phyloP scores from a whole-genome alignment of 1,284 basidiomycete genomes.

The Cerioporus squamosus region DNA sequence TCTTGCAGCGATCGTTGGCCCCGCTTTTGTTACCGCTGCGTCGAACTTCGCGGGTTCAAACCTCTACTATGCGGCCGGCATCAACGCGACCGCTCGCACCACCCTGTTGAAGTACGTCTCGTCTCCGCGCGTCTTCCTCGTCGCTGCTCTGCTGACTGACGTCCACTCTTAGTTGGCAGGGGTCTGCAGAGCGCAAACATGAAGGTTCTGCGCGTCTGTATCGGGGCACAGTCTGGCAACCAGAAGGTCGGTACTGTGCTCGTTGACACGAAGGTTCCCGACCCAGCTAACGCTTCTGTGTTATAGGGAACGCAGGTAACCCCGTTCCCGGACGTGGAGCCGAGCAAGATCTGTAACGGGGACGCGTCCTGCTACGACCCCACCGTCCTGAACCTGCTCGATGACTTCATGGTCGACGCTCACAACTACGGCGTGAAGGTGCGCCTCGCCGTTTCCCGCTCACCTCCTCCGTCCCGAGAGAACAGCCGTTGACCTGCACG shows the following conservation, averaged over 20 bases:
- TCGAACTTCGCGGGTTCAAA: slow-evolving; percentile 38
- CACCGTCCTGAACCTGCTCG: slow-evolving; percentile 42
- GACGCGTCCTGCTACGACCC: slow-evolving; percentile 38
- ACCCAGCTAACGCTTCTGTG: background rate
- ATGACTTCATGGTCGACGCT: slow-evolving; percentile 44
- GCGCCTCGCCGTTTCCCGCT: no score
- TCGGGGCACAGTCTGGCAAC: slow-evolving; percentile 34
- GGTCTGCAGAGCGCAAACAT: slow-evolving; percentile 36
- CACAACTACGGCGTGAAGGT: slow-evolving; percentile 41
- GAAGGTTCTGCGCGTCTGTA: slow-evolving; percentile 40
- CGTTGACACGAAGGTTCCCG: no score
- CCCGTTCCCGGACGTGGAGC: slow-evolving; percentile 39
- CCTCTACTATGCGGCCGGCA: slow-evolving; percentile 39
- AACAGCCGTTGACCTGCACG: background rate
- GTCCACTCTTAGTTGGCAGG: slow-evolving; percentile 14
- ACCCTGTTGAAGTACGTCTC: slow-evolving; percentile 31
- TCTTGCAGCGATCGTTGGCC: no score
- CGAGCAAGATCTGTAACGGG: slow-evolving; percentile 36
- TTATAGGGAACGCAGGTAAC: slow-evolving; percentile 35
- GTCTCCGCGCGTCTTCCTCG: background rate
- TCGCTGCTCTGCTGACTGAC: background rate
- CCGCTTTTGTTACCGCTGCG: slow-evolving; percentile 21
- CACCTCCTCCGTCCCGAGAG: no score
- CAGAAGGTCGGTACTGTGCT: slow-evolving; percentile 24
- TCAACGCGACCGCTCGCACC: slow-evolving; percentile 27